Evolutionary conservation across 202 grass and related monocot genomes (phyloP).

Genomic region (Schoenoplectus tabernaemontani): DNA sequence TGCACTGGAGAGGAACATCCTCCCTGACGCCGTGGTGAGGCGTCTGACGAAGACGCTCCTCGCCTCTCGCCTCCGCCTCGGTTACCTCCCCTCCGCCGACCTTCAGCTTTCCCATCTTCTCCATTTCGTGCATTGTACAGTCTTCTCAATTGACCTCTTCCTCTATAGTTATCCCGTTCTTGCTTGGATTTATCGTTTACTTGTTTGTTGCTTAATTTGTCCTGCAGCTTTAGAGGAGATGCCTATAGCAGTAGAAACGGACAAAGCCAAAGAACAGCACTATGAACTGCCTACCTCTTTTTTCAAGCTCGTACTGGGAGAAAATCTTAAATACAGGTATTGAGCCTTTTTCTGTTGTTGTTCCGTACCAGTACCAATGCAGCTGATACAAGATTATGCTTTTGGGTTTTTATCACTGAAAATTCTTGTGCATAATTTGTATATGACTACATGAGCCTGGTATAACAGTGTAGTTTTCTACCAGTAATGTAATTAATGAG

Average conservation of each 20-base stretch:
- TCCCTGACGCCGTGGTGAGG: slow-evolving; percentile 63
- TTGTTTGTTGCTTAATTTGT: neutral
- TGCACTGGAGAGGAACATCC: slow-evolving; percentile 72
- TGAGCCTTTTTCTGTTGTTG: neutral
- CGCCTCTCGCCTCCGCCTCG: slow-evolving; percentile 63
- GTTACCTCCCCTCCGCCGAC: slow-evolving; percentile 70
- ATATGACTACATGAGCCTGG: neutral
- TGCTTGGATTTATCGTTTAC: neutral
- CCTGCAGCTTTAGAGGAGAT: slow-evolving; percentile 62
- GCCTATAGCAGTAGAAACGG: slow-evolving; percentile 80
- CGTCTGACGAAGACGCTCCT: slow-evolving; percentile 70
- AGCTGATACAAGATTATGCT: neutral
- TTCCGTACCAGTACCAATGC: neutral
- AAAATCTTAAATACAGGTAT: slow-evolving; percentile 87
- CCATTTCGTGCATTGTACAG: slow-evolving; percentile 53
- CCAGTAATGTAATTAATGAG: neutral
- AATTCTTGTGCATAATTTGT: neutral
- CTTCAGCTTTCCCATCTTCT: slow-evolving; percentile 64
- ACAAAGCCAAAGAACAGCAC: slow-evolving; percentile 76
- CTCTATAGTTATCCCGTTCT: no score
- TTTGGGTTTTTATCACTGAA: neutral
- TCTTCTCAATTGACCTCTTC: neutral
- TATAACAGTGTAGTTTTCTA: neutral
- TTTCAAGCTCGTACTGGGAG: slow-evolving; percentile 77
- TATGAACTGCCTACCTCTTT: slow-evolving; percentile 86